phyloP scores from a whole-genome alignment of 2,329 filamentous ascomycete species.

The Coniochaeta pulveracea region DNA sequence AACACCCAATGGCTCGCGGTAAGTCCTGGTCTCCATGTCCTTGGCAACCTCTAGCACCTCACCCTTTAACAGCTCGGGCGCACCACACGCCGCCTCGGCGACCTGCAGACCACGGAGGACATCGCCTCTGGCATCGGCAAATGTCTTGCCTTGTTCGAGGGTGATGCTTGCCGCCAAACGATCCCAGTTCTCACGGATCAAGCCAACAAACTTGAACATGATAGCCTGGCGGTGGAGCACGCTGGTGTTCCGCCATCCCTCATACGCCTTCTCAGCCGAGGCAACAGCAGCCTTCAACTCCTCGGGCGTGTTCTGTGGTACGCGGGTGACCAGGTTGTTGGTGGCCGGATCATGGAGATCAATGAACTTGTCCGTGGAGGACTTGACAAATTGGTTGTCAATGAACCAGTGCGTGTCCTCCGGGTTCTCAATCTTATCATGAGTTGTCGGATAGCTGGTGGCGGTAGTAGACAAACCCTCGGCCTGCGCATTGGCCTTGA shows the following conservation, averaged over 20 bases:
- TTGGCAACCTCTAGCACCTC: conserved; percentile 78
- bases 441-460: conserved; percentile 55
- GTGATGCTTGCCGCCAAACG: conserved; percentile 75
- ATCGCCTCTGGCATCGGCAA: conserved; percentile 72
- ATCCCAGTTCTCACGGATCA: conserved; percentile 80
- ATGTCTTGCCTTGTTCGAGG: conserved; percentile 80
- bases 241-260: conserved; percentile 60
- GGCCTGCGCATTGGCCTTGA: conserved; percentile 34
- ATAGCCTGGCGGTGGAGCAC: conserved; percentile 68
- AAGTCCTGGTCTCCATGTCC: conserved; percentile 81
- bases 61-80: conserved; percentile 71
- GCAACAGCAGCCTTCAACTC: conserved; percentile 67
- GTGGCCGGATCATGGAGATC: conserved; percentile 75
- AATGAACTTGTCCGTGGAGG: conserved; percentile 60
- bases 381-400: conserved; percentile 66
- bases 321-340: conserved; percentile 74
- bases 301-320: conserved; percentile 68
- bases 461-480: conserved; percentile 37
- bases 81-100: conserved; percentile 70
- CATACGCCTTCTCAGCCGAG: conserved; percentile 66
- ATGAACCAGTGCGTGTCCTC: conserved; percentile 71
- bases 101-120: conserved; percentile 76
- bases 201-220: conserved; percentile 74
- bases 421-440: conserved; percentile 58
- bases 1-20: conserved; percentile 71